Evolutionary conservation across 2,329 filamentous ascomycete genomes (phyloP).

Genomic region (Parafenestella ontariensis): DNA sequence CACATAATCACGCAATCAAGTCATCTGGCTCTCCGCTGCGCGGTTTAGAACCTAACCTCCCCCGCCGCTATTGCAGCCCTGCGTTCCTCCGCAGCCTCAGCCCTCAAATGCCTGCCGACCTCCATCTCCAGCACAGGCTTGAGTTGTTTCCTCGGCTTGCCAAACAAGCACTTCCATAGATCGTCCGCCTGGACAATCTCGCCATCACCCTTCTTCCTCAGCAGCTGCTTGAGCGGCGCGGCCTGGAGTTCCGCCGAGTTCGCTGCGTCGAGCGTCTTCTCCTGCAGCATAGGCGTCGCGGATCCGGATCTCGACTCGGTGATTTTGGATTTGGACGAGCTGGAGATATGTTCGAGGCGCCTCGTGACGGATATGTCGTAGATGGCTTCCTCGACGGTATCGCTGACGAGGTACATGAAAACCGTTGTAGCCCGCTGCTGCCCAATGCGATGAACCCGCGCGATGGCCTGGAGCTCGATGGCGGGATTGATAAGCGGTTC

Average conservation of each 20-base stretch:
- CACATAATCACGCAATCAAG: background rate
- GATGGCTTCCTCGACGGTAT: slow-evolving; percentile 90
- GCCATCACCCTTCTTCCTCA: slow-evolving; percentile 75
- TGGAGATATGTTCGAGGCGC: slow-evolving; percentile 77
- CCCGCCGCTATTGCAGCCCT: background rate
- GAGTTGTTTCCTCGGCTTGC: slow-evolving; percentile 54
- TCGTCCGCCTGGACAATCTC: slow-evolving; percentile 82
- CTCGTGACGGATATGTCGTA: slow-evolving; percentile 84
- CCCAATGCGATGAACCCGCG: slow-evolving; percentile 92
- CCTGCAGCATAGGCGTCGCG: slow-evolving; percentile 53
- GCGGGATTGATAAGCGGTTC: slow-evolving; percentile 94
- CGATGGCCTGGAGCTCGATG: slow-evolving; percentile 92
- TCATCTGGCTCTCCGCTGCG: background rate
- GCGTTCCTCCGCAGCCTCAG: slow-evolving; percentile 60
- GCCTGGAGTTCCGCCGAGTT: slow-evolving; percentile 85
- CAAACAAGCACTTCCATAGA: slow-evolving; percentile 89
- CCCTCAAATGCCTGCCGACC: slow-evolving; percentile 59
- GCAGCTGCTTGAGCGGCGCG: slow-evolving; percentile 71
- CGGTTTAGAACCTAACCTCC: background rate
- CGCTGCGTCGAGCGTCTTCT: slow-evolving; percentile 76
- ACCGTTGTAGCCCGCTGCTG: slow-evolving; percentile 88
- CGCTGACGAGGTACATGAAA: slow-evolving; percentile 92
- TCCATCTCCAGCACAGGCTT: slow-evolving; percentile 51
- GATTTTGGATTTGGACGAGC: slow-evolving; percentile 59
- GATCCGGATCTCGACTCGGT: slow-evolving; percentile 20